These are phyloP conservation scores for Didymella pinodella DNA, from an alignment of 2,329 filamentous ascomycete genomes.

Conservation along the genomic window DNA sequence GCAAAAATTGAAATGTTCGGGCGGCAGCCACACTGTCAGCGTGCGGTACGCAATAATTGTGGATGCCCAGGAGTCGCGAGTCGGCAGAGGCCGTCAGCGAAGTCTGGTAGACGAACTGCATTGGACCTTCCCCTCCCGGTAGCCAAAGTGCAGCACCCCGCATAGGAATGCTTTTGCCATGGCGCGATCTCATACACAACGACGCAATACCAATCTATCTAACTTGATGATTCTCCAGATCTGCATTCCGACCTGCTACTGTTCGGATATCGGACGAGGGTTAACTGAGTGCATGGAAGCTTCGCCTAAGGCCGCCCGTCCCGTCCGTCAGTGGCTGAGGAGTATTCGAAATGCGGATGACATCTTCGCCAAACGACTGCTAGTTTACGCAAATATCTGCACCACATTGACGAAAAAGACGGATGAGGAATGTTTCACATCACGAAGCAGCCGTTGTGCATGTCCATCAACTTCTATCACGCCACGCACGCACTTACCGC, in stretches of 20 bases:
- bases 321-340: slow-evolving; percentile 18
- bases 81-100: slow-evolving; percentile 13
- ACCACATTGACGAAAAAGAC: slow-evolving; percentile 3
- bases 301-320: slow-evolving; percentile 21
- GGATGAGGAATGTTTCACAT: slow-evolving; percentile 19
- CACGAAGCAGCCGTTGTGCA: slow-evolving; percentile 19
- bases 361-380: slow-evolving; percentile 9
- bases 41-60: slow-evolving; percentile 15
- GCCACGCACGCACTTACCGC: slow-evolving; percentile 16
- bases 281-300: slow-evolving; percentile 13
- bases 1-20: slow-evolving; percentile 22
- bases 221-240: slow-evolving; percentile 20
- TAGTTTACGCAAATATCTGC: background rate
- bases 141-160: slow-evolving; percentile 16
- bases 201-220: slow-evolving; percentile 17
- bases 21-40: slow-evolving; percentile 16
- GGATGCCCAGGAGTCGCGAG: slow-evolving; percentile 13
- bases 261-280: slow-evolving; percentile 18
- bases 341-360: slow-evolving; percentile 6
- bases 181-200: slow-evolving; percentile 19
- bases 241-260: slow-evolving; percentile 18
- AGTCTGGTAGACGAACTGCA: slow-evolving; percentile 16
- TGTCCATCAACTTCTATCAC: slow-evolving; percentile 16
- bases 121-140: slow-evolving; percentile 16
- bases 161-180: slow-evolving; percentile 23